Conservation (phyloP, 2,329 filamentous ascomycete species). For the Xylaria sp. region DNA sequence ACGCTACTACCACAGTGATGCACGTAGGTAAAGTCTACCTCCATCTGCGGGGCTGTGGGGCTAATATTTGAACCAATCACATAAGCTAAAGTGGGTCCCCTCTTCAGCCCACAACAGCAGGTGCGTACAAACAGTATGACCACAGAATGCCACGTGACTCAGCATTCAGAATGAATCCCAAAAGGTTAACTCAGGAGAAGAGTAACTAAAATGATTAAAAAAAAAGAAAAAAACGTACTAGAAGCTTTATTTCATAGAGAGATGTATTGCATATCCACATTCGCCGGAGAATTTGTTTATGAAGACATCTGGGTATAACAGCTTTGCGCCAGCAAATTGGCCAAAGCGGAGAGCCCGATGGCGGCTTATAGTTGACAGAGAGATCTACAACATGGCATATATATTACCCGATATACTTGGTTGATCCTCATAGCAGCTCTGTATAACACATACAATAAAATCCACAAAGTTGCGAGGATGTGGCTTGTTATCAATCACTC, state of each 20-base stretch:
- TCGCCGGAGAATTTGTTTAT: not conserved
- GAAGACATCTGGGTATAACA: too few species aligned
- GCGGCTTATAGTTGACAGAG: not conserved
- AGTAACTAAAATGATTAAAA: not conserved
- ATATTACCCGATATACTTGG: conserved; percentile 21
- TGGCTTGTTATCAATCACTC: conserved; percentile 54
- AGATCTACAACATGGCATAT: conserved; percentile 21
- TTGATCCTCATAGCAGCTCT: conserved; percentile 15
- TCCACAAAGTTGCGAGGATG: not conserved
- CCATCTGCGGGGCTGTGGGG: conserved; percentile 2
- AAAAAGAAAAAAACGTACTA: not conserved
- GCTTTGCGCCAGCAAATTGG: too few species aligned
- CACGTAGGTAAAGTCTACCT: not conserved
- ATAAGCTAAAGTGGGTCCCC: not conserved
- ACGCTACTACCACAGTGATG: not conserved
- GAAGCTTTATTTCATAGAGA: not conserved
- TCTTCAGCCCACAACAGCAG: not conserved
- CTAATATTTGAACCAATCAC: conserved; percentile 14
- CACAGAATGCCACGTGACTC: conserved; percentile 1
- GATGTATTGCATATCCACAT: not conserved
- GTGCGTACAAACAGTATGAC: not conserved
- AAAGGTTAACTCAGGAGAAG: not conserved
- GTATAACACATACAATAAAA: conserved; percentile 5
- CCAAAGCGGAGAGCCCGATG: not conserved
- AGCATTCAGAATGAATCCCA: not conserved